A percentile compares a stretch with the other conserved stretches of the same genome.
Evolutionary conservation across 2,329 filamentous ascomycete species (phyloP).

Genomic region (Cordyceps pruinosa): DNA sequence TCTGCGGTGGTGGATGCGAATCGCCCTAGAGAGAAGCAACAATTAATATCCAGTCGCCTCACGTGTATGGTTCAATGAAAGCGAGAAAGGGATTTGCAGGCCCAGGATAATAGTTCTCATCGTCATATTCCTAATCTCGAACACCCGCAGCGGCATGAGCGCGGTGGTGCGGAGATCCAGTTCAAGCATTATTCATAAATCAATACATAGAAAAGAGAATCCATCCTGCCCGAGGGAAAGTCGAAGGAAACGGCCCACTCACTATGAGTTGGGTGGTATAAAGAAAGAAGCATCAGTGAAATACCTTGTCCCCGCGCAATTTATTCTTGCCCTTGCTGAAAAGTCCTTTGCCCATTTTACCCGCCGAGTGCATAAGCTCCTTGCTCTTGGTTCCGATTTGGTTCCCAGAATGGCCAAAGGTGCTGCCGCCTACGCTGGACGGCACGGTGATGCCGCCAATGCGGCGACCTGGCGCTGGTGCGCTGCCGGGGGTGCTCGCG

Average conservation of each 20-base stretch:
- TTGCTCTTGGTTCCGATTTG: conserved; percentile 80
- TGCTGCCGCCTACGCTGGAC: conserved; percentile 34
- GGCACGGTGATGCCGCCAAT: conserved; percentile 29
- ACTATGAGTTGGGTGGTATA: conserved; percentile 15
- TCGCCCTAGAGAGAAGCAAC: conserved; percentile 31
- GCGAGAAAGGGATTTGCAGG: conserved; percentile 18
- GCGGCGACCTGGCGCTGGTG: conserved; percentile 28
- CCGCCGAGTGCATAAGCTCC: conserved; percentile 78
- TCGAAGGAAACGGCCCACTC: conserved; percentile 16
- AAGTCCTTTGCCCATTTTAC: conserved; percentile 83
- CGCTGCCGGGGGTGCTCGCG: conserved; percentile 33
- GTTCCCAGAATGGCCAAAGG: conserved; percentile 48
- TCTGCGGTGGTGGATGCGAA: conserved; percentile 27
- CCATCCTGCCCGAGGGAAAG: conserved; percentile 12
- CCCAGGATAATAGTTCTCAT: conserved; percentile 21
- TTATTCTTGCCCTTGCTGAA: conserved; percentile 88
- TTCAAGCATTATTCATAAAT: conserved; percentile 17
- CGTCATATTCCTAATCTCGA: conserved; percentile 38
- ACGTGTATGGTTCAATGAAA: conserved; percentile 18
- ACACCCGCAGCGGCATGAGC: conserved; percentile 28
- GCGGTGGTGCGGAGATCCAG: conserved; percentile 24
- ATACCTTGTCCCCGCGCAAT: conserved; percentile 82
- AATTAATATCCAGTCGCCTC: conserved; percentile 30
- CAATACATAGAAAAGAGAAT: conserved; percentile 11
- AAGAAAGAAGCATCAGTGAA: conserved; percentile 52